Evolutionary conservation across 306 rosid genomes (phyloP), one percentile per base, ranked within the genome.

Genomic region (Dryas drummondii): DNA sequence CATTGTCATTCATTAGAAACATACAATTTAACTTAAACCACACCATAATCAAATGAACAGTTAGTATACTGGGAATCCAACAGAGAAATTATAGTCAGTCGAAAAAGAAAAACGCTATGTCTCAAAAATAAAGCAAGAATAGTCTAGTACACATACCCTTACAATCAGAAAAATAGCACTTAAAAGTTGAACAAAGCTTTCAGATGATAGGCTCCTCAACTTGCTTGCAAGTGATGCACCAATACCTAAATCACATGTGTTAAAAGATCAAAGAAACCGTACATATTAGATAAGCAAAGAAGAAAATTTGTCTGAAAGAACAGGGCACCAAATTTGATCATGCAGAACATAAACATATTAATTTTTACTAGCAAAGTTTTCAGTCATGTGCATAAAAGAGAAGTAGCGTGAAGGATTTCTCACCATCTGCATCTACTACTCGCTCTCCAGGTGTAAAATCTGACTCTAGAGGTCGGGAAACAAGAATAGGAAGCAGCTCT

Each of bases 141-240:
- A 84, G 88, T 78, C 87, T 74, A 78, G 88, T 79, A 85, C 78
- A 86, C 86, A 85, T 96, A 96, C 99, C 99, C 79, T 91, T 77
- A 96, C 96, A 75, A 96, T 86, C 86, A 84, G 82, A 81, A 92
- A 96, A 74, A 92, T 96, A 83, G 93, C 91, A 83, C 91, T 80
- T 80, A 96, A 76, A 74, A 96, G 99, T 85, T 96, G 96, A 79
- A 96, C 98, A 89, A 96, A 96, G 91, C 94, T 83, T 75, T 92
- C 99, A 77, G 98, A 86, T 77, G 99, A 85, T 65, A 92, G 80
- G 70, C 91, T 87, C 93, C 96, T 89, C 89, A 96, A 87, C 88
- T 96, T 96, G 93, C 99, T 96, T 53, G 98, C 99, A 77, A 96
- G 99, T 32, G 99, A 96, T 71, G 91, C 93, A 79, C 98, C 94